phyloP scores from a whole-genome alignment of 225 moss, liverwort and hornwort genomes.

The Thuidium tamariscinum region DNA sequence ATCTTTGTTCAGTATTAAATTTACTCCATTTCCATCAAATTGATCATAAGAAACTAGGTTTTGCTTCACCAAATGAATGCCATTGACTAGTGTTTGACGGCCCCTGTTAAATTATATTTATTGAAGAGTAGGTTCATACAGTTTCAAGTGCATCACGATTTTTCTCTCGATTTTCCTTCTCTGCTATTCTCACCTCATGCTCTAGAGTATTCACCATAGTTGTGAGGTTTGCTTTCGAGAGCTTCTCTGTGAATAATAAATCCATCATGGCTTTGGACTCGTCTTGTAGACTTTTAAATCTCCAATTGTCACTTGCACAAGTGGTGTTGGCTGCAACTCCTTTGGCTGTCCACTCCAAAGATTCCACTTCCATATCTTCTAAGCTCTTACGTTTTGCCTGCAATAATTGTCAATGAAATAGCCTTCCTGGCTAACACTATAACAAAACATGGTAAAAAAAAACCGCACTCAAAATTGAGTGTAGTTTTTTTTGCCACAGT shows the following conservation, averaged over 20 bases:
- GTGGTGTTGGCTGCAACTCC: not conserved
- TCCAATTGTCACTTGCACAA: not conserved
- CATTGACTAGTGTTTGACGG: not conserved
- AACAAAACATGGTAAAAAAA: too few relatives aligned
- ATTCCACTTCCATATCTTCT: not conserved
- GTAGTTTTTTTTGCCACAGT: too few relatives aligned
- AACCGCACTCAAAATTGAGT: too few relatives aligned
- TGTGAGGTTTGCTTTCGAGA: not conserved
- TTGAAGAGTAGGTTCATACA: not conserved
- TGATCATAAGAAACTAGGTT: not conserved
- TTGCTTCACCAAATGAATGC: not conserved
- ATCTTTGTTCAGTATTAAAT: too few relatives aligned
- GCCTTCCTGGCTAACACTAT: too few relatives aligned
- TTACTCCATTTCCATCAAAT: not conserved
- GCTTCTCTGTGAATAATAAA: not conserved
- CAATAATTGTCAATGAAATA: not conserved
- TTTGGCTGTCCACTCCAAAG: not conserved
- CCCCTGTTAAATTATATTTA: too few relatives aligned
- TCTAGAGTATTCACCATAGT: not conserved
- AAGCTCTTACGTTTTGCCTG: not conserved
- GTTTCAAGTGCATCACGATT: not conserved
- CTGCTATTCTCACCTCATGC: not conserved
- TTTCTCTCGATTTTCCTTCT: slow-evolving; percentile 3
- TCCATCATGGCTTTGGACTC: slow-evolving; percentile 17
- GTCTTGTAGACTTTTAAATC: not conserved